These are phyloP conservation scores for Apocynum venetum DNA, from an alignment of 257 asterid genomes.

Conservation along the genomic window DNA sequence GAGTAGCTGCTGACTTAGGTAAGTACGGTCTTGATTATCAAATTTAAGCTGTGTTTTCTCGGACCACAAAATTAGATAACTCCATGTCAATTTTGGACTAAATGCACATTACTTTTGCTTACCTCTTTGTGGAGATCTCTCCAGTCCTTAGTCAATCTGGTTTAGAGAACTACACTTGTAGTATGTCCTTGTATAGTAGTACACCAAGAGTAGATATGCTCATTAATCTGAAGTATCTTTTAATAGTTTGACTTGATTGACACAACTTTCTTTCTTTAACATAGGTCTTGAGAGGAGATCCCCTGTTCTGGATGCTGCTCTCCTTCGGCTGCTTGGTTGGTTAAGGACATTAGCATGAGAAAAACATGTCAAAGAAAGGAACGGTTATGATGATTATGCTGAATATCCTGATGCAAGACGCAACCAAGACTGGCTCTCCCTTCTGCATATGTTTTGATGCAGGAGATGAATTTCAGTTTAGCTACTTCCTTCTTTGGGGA, in stretches of 20 bases:
- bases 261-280: conserved; percentile 1
- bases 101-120: background rate
- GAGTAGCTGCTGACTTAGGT: conserved; percentile 97
- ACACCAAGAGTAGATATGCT: background rate
- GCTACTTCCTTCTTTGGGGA: background rate
- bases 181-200: background rate
- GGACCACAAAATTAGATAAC: background rate
- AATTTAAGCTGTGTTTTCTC: background rate
- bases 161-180: background rate
- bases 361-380: background rate
- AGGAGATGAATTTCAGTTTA: background rate
- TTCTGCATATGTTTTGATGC: background rate
- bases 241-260: conserved; percentile 11
- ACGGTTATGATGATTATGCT: background rate
- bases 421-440: background rate
- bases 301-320: conserved; percentile 60
- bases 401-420: background rate
- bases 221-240: background rate
- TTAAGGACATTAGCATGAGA: conserved; percentile 74
- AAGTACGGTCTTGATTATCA: conserved; percentile 12
- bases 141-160: background rate
- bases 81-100: background rate
- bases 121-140: background rate
- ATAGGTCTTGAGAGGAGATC: conserved; percentile 78
- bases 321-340: conserved; percentile 83